Evolutionary conservation across 225 moss, liverwort and hornwort genomes (phyloP).

Genomic region (Straminergon stramineum): DNA sequence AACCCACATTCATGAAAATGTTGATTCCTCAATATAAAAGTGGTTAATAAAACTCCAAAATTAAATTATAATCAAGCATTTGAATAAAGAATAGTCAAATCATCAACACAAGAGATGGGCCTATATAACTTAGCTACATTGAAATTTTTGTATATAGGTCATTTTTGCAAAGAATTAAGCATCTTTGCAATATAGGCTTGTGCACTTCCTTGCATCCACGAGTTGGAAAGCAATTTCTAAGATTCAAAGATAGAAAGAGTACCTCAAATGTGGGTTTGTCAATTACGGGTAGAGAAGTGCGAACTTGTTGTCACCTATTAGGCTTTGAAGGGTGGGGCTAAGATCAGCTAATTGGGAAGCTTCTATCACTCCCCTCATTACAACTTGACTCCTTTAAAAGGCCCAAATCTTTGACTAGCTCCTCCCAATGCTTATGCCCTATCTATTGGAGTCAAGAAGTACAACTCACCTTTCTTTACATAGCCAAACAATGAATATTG

Average conservation of each 20-base stretch:
- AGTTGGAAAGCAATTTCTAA: neutral
- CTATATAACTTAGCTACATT: neutral
- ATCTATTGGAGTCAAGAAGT: neutral
- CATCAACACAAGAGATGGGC: neutral
- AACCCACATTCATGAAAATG: accelerated
- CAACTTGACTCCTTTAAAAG: too few species aligned
- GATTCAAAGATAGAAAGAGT: accelerated
- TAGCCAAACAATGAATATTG: too few species aligned
- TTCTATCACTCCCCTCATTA: neutral
- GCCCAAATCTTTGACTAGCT: accelerated
- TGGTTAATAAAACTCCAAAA: neutral
- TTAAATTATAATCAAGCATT: neutral
- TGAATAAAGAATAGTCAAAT: neutral
- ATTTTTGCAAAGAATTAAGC: neutral
- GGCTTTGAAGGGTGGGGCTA: neutral
- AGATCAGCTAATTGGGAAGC: neutral
- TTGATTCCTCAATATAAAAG: neutral
- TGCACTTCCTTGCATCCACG: neutral
- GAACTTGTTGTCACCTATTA: accelerated
- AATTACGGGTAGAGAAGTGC: accelerated
- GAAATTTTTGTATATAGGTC: neutral
- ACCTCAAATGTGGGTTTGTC: accelerated
- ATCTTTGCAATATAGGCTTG: neutral
- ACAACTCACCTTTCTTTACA: neutral
- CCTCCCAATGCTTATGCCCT: neutral